These are phyloP conservation scores for Meira nashicola DNA, from an alignment of 1,284 basidiomycete species.

Conservation along the genomic window DNA sequence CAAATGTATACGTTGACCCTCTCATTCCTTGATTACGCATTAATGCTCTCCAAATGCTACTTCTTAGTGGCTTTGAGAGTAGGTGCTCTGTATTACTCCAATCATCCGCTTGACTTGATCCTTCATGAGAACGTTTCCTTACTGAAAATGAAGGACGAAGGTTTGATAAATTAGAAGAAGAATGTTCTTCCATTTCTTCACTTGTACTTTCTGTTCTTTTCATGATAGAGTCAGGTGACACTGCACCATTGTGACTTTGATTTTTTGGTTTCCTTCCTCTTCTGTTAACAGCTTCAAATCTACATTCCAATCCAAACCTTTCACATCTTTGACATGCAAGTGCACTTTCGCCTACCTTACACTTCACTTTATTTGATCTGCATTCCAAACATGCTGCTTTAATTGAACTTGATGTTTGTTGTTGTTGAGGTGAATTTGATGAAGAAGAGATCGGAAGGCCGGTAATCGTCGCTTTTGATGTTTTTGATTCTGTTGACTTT, in stretches of 20 bases:
- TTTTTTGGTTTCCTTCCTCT: constrained; percentile 3
- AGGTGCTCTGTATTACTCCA: background rate
- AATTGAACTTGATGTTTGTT: too few species aligned
- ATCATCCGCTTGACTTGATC: background rate
- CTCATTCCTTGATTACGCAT: background rate
- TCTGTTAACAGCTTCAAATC: background rate
- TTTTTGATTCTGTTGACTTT: too few species aligned
- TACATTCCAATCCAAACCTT: constrained; percentile 3
- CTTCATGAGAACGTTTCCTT: background rate
- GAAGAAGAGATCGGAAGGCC: too few species aligned
- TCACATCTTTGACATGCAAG: constrained; percentile 9
- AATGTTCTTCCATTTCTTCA: background rate
- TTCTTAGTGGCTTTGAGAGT: background rate
- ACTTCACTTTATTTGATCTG: too few species aligned
- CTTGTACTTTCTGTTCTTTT: background rate
- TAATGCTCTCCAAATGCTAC: background rate
- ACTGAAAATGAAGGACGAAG: too few species aligned
- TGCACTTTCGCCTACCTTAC: too few species aligned
- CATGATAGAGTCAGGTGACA: background rate
- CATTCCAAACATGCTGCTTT: too few species aligned
- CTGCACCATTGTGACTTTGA: background rate
- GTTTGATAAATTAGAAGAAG: background rate
- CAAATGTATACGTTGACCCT: constrained; percentile 10
- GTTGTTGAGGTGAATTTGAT: too few species aligned
- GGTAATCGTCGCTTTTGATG: too few species aligned